These are phyloP conservation scores for Penicillium occitanis DNA, from an alignment of 2,329 filamentous ascomycete genomes.

Conservation along the genomic window DNA sequence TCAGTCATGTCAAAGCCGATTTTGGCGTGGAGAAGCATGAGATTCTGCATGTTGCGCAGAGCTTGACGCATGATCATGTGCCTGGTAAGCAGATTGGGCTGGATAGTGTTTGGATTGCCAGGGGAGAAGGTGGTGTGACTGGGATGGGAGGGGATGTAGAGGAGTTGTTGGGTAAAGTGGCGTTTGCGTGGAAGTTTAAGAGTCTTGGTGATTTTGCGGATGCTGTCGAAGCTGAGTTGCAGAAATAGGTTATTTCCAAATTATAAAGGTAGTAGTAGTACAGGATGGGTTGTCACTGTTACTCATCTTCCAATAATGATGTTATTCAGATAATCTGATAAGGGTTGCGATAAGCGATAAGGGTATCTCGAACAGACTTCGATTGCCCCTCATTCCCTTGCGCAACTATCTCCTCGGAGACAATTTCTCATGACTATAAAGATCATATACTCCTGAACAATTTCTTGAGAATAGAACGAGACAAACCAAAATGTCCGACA, in stretches of 20 bases:
- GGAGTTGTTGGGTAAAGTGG: conserved; percentile 42
- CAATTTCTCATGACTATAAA: neutral
- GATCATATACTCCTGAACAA: neutral
- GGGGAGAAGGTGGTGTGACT: conserved; percentile 40
- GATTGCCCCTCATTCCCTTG: neutral
- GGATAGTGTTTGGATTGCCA: conserved; percentile 64
- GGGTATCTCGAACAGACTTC: neutral
- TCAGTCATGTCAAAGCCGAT: conserved; percentile 53
- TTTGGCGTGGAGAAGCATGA: conserved; percentile 58
- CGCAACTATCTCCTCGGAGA: neutral
- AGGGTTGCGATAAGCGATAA: neutral
- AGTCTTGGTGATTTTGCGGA: conserved; percentile 62
- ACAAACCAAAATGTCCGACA: conserved; percentile 30
- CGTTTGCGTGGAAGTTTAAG: conserved; percentile 58
- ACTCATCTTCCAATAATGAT: neutral
- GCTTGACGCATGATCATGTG: conserved; percentile 65
- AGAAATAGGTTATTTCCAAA: neutral
- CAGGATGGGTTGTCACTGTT: neutral
- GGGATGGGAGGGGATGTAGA: conserved; percentile 48
- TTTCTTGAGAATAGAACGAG: neutral
- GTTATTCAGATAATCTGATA: neutral
- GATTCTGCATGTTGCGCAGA: conserved; percentile 68
- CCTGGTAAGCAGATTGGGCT: conserved; percentile 63
- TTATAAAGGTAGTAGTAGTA: neutral
- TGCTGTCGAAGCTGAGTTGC: conserved; percentile 31